Conservation (phyloP, 768 basidiomycete genomes). For the Heimioporus sp. region DNA sequence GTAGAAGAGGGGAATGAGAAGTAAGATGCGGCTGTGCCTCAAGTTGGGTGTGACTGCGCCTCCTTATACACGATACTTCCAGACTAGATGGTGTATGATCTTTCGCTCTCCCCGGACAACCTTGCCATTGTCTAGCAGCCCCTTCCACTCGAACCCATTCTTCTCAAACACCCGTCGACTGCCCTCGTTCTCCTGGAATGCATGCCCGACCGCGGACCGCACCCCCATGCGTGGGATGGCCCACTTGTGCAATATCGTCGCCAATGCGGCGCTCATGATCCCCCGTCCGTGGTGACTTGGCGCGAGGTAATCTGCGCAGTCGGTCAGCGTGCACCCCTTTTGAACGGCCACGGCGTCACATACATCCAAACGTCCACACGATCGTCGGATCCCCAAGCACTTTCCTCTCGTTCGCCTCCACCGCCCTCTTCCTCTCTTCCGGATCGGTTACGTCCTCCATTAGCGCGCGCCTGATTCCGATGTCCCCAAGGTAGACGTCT, state of each 20-base stretch:
- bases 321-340: background rate
- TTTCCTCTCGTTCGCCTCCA: slow-evolving; percentile 41
- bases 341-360: background rate
- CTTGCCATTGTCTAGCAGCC: slow-evolving; percentile 39
- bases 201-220: slow-evolving; percentile 41
- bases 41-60: slow-evolving; percentile 21
- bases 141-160: slow-evolving; percentile 50
- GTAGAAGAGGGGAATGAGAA: background rate
- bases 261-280: slow-evolving; percentile 70
- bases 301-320: slow-evolving; percentile 53
- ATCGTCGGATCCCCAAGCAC: slow-evolving; percentile 52
- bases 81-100: slow-evolving; percentile 36
- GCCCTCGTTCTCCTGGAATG: slow-evolving; percentile 52
- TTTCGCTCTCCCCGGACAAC: slow-evolving; percentile 37
- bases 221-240: slow-evolving; percentile 63
- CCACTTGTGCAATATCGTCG: slow-evolving; percentile 55
- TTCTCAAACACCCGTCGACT: slow-evolving; percentile 68
- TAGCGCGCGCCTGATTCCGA: slow-evolving; percentile 20
- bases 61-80: slow-evolving; percentile 21
- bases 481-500: slow-evolving; percentile 51
- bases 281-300: slow-evolving; percentile 63
- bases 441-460: slow-evolving; percentile 34
- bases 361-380: slow-evolving; percentile 63
- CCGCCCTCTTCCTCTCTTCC: slow-evolving; percentile 34
- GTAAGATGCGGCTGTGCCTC: too few species aligned